Conservation (phyloP, 225 moss, liverwort and hornwort genomes). For the Antitrichia curtipendula region DNA sequence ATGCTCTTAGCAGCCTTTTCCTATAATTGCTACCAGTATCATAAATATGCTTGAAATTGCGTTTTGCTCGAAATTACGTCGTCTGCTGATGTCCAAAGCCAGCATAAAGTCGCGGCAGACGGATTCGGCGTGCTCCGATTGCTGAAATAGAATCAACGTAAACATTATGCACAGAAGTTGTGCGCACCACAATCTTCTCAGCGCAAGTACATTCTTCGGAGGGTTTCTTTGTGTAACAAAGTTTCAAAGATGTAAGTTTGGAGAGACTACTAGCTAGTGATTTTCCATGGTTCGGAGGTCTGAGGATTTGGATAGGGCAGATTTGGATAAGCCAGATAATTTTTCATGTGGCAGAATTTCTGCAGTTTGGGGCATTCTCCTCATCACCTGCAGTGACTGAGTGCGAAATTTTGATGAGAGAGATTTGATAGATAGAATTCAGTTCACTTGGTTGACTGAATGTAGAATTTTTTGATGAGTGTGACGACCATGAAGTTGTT, state of each 20-base stretch:
- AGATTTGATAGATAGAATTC: background rate
- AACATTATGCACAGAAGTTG: background rate
- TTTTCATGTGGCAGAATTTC: background rate
- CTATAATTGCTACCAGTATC: background rate
- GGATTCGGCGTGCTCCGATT: background rate
- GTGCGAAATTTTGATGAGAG: background rate
- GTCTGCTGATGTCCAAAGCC: background rate
- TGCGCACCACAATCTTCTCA: background rate
- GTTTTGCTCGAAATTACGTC: background rate
- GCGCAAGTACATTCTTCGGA: background rate
- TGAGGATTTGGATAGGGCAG: too few species aligned
- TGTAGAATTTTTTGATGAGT: background rate
- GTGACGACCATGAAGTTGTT: background rate
- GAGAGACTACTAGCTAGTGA: background rate
- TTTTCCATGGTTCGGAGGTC: background rate
- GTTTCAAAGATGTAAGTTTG: background rate
- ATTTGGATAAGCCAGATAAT: background rate
- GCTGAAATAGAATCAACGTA: background rate
- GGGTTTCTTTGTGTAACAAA: background rate
- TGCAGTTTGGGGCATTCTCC: background rate
- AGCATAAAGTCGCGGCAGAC: background rate
- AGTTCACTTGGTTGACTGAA: background rate
- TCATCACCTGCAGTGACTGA: background rate
- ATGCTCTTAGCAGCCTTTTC: background rate
- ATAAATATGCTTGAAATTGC: background rate